Base-by-base conservation (phyloP, 2,329 filamentous ascomycete genomes). In the Emmonsia crescens region DNA sequence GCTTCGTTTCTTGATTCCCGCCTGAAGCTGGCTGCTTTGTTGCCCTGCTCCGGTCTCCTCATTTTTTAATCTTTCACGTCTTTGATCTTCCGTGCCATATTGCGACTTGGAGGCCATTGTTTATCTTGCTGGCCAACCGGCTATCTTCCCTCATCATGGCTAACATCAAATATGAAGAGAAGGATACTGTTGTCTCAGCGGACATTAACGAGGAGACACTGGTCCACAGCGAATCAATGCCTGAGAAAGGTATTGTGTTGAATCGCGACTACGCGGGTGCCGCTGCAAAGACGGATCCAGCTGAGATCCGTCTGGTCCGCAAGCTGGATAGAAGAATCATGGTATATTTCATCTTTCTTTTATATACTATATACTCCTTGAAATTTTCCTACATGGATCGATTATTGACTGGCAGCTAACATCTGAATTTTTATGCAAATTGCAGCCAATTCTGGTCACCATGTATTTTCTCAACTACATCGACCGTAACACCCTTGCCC, bases 321-420 rank as follows among this genome's bases (percentile, higher is more conserved):
- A 78, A 78, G 67, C 71, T 78, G 5, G 76, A 78, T 61, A 67
- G 63, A 14, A 71, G 74, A 61, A 77, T 78, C 59, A 78, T 78
- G 76, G 76, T 76, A 63, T 46, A 46, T 57, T 36, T 48, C 5
- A 16, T 19, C 52, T 21, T 44, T 29, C 16, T 10, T 4, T 57
- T 2, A 42, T n/a, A 21, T 44, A 44, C 16, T n/a, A 21, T 44
- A 44, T 27, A 42, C n/a, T 57, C 21, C 1, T 3, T 16, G 14
- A 5, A 6, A 27, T 38, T 24, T 24, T 8, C 31, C 2, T 21
- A 36, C 19, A 19, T 3, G 27, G 9, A n/a, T 14, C n/a, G 5
- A 9, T 12, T n/a, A n/a, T n/a, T n/a, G n/a, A 52, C 5, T 29
- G 46, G 24, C 21, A 57, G 21, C 44, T 58, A 21, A 40, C 33